phyloP scores from a whole-genome alignment of 495 filamentous ascomycete genomes.

The Trichoderma virens region DNA sequence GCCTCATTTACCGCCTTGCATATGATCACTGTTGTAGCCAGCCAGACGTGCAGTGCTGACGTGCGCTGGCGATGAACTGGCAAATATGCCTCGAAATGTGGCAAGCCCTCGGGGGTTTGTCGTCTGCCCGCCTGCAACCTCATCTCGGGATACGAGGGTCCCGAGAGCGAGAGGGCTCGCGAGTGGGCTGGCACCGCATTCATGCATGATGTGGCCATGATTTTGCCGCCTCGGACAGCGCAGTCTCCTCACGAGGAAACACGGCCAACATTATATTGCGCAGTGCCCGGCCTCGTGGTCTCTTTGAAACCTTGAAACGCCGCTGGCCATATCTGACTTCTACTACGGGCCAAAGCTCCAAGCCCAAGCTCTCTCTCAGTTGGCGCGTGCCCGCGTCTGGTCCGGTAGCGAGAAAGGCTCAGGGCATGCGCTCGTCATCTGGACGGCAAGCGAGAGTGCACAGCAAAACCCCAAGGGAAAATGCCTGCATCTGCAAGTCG shows the following conservation, averaged over 20 bases:
- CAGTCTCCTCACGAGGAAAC: neutral
- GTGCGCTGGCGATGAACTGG: slow-evolving; percentile 8
- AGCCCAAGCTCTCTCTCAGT: neutral
- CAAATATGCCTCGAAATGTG: slow-evolving; percentile 7
- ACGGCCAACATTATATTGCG: neutral
- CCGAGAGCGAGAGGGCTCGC: neutral
- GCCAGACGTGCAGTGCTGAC: slow-evolving; percentile 6
- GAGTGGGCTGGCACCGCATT: neutral
- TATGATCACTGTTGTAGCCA: neutral
- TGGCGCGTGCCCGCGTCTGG: neutral
- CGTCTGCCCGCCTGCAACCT: neutral
- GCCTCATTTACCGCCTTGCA: slow-evolving; percentile 6
- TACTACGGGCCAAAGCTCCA: neutral
- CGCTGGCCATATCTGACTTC: neutral
- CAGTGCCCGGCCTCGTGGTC: neutral
- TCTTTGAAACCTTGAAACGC: neutral
- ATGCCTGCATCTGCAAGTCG: neutral
- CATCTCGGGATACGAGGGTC: neutral
- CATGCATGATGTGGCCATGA: neutral
- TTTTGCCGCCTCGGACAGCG: neutral
- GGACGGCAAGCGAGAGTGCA: too few relatives aligned
- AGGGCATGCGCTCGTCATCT: neutral
- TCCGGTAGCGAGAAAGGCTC: neutral
- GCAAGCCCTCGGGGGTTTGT: neutral
- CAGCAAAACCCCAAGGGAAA: neutral